Conservation (phyloP, 2,329 filamentous ascomycete species). For the Thermochaetoides dissita region DNA sequence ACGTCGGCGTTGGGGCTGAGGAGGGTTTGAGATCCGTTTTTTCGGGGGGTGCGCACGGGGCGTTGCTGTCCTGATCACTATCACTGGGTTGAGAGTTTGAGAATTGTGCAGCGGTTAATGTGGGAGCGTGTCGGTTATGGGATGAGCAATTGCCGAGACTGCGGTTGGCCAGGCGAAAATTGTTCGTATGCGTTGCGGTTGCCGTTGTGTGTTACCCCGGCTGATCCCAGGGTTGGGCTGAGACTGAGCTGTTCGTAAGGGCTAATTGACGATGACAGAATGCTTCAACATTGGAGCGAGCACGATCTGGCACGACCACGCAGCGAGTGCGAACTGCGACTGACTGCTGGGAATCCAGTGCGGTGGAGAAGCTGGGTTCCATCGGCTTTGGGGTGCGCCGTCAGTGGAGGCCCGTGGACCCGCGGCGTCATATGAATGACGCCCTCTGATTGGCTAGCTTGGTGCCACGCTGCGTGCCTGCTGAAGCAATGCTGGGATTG, state of each 20-base stretch:
- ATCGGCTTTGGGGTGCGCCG: too few species aligned
- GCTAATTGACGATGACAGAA: too few species aligned
- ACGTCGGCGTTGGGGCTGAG: neutral
- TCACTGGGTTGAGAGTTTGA: neutral
- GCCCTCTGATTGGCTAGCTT: neutral
- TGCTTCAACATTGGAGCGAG: too few species aligned
- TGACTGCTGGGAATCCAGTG: too few species aligned
- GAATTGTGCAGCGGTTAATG: neutral
- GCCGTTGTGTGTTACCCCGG: neutral
- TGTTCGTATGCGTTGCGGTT: neutral
- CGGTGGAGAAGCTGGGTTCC: too few species aligned
- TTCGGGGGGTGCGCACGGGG: neutral
- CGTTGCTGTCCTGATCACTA: neutral
- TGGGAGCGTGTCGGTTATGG: too few species aligned
- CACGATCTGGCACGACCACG: too few species aligned
- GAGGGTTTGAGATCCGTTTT: neutral
- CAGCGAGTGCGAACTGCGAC: too few species aligned
- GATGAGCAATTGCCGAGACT: too few species aligned
- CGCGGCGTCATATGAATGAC: neutral
- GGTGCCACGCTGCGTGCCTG: neutral
- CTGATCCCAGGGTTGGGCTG: neutral
- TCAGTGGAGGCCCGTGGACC: too few species aligned
- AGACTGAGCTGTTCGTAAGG: neutral
- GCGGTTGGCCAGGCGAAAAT: too few species aligned
- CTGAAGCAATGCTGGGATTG: neutral